Conservation (phyloP, 2,329 filamentous ascomycete species). For the Neonectria sp. region DNA sequence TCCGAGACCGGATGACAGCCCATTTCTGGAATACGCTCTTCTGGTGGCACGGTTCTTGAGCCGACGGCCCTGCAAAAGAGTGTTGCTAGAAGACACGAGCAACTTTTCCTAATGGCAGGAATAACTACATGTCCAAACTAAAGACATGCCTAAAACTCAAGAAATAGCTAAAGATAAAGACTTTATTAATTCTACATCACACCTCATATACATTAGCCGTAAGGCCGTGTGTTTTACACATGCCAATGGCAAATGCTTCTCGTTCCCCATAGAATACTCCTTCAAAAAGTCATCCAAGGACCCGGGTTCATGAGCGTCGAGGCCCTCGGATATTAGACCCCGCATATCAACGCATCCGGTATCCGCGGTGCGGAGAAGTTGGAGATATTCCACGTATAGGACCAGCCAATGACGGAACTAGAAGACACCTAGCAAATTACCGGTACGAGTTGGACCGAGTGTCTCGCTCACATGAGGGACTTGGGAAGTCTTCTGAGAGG, state of each 20-base stretch:
- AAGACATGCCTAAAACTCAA: too few species aligned
- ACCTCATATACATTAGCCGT: too few species aligned
- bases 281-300: background rate
- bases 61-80: background rate
- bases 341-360: constrained; percentile 29
- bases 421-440: background rate
- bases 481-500: background rate
- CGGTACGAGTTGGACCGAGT: constrained; percentile 9
- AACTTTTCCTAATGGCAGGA: too few species aligned
- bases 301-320: constrained; percentile 10
- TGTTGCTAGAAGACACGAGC: too few species aligned
- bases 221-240: too few species aligned
- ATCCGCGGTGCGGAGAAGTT: constrained; percentile 29
- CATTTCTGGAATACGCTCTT: constrained; percentile 3
- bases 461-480: background rate
- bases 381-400: constrained; percentile 43
- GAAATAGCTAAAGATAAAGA: too few species aligned
- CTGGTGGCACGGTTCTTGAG: background rate
- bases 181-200: too few species aligned
- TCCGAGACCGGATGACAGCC: constrained; percentile 1
- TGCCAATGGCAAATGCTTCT: too few species aligned
- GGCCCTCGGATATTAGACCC: constrained; percentile 26
- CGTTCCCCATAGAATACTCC: too few species aligned
- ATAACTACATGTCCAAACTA: too few species aligned
- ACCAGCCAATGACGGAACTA: constrained; percentile 15